Conservation (phyloP, 352 stramenopile species). For the Globisporangium iwayamae region DNA sequence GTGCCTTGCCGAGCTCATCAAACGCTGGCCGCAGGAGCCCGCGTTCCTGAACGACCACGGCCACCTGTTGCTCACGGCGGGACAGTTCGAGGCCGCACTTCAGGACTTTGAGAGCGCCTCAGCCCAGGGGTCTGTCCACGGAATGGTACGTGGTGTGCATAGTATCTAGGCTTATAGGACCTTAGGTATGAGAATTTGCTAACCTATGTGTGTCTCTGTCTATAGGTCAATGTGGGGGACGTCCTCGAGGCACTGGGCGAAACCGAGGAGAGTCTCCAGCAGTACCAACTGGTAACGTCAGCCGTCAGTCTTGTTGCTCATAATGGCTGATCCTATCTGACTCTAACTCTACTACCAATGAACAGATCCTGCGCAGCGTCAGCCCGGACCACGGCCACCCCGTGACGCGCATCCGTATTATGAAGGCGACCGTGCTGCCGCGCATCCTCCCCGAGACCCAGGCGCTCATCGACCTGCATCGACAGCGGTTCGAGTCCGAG, state of each 20-base stretch:
- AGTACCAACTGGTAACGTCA: constrained; percentile 44
- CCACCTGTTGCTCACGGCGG: constrained; percentile 43
- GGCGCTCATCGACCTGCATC: constrained; percentile 42
- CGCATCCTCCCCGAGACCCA: constrained; percentile 54
- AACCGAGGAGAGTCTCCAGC: constrained; percentile 41
- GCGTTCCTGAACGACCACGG: constrained; percentile 60
- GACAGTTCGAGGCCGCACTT: constrained; percentile 54
- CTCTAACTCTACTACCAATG: not conserved
- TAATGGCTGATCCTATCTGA: not conserved
- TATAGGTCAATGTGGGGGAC: constrained; percentile 51
- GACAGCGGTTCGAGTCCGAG: constrained; percentile 37
- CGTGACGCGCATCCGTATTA: constrained; percentile 43
- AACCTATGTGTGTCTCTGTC: not conserved
- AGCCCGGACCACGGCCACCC: constrained; percentile 21
- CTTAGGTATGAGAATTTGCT: not conserved
- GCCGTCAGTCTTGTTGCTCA: not conserved
- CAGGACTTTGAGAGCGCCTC: constrained; percentile 50
- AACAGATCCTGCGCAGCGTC: constrained; percentile 27
- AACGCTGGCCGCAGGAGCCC: constrained; percentile 48
- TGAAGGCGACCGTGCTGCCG: constrained; percentile 62
- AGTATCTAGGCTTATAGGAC: not conserved
- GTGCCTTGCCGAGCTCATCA: constrained; percentile 47
- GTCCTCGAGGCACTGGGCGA: constrained; percentile 58
- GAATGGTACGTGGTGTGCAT: constrained; percentile 33
- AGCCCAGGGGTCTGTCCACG: constrained; percentile 36